A percentile compares a stretch with the other conserved stretches of the same genome.
These are phyloP conservation scores for Hymenochaete sp. DNA, from an alignment of 1,284 basidiomycete species.

Conservation along the genomic window DNA sequence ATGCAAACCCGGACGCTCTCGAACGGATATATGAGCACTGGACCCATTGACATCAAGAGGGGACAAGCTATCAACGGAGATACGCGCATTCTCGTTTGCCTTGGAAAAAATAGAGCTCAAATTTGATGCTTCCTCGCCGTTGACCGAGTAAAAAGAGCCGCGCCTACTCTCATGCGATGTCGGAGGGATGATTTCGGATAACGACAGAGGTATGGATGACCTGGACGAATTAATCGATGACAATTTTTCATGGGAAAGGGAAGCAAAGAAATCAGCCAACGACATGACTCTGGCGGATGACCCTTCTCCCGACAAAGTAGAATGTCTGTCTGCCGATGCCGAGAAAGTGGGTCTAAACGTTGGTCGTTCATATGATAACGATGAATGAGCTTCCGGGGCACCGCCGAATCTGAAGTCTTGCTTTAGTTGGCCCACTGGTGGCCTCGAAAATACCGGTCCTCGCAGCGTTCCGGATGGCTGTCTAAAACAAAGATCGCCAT, in stretches of 20 bases:
- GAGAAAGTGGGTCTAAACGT: too few relatives aligned
- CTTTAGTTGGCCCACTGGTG: slow-evolving; percentile 56
- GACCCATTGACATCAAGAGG: slow-evolving; percentile 35
- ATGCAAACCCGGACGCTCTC: slow-evolving; percentile 26
- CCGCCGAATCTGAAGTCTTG: slow-evolving; percentile 68
- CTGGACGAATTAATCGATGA: slow-evolving; percentile 19
- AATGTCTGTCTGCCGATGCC: too few relatives aligned
- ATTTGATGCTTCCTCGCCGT: slow-evolving; percentile 46
- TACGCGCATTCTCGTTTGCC: slow-evolving; percentile 30
- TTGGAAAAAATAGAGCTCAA: slow-evolving; percentile 53
- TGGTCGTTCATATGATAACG: too few relatives aligned
- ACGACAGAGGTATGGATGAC: slow-evolving; percentile 36
- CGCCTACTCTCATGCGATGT: slow-evolving; percentile 37
- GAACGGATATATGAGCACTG: slow-evolving; percentile 22
- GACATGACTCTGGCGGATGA: too few relatives aligned
- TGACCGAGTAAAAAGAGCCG: slow-evolving; percentile 37
- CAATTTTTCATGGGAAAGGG: slow-evolving; percentile 42
- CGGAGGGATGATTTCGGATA: slow-evolving; percentile 69
- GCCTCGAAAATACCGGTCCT: slow-evolving; percentile 35
- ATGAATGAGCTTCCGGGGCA: too few relatives aligned
- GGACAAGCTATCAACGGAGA: slow-evolving; percentile 24
- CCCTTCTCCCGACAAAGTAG: too few relatives aligned
- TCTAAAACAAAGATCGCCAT: slow-evolving; percentile 11
- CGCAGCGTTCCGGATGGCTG: slow-evolving; percentile 11
- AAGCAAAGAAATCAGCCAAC: slow-evolving; percentile 68